Evolutionary conservation across 768 basidiomycete species (phyloP), one percentile per base, ranked within the genome.

Genomic region (Gloeophyllum trabeum): DNA sequence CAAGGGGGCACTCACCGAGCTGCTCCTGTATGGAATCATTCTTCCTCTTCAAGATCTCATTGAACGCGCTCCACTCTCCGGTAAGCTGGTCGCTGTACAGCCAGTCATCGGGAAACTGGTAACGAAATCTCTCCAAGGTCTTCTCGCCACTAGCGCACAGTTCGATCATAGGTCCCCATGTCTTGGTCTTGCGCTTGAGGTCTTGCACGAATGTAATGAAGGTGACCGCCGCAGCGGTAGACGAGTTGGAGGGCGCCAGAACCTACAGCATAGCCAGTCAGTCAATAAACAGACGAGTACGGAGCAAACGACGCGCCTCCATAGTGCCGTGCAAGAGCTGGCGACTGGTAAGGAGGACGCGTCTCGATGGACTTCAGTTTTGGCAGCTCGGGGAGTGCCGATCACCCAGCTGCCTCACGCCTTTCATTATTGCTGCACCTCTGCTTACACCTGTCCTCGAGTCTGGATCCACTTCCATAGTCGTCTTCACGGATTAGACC

Each of bases 171-270:
- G 91, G 89, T 14, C 80, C 83, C 96, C 96, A 98, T 76, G 83
- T 72, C 65, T 88, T 87, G 43, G 90, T 89, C 69, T 93, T 96
- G 58, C 85, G 83, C 69, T 98, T 98, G 52, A 98, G 75, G 70
- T 98, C 96, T 63, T 99, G 96, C 2, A 99, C 94, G 57, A 97
- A 98, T 20, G 96, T 99, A 63, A 99, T 99, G 63, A 99, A 96
- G 2, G 89, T 87, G 50, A 99, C 96, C 61, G 96, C 92, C 40
- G 93, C 92, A 37, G 94, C 93, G 61, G 96, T 99, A 48, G 94
- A 94, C 24, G 88, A 88, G 56, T 82, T 87, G 58, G 76, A 73
- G 61, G 82, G 73, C 64, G 79, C 75, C 55, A 87, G 50, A 49
- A 54, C 53, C 61, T 62, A 35, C 6, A 30, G 16, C 7, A 7